Conservation (phyloP, 2,329 filamentous ascomycete genomes). For the Sclerotiophoma versabilis region DNA sequence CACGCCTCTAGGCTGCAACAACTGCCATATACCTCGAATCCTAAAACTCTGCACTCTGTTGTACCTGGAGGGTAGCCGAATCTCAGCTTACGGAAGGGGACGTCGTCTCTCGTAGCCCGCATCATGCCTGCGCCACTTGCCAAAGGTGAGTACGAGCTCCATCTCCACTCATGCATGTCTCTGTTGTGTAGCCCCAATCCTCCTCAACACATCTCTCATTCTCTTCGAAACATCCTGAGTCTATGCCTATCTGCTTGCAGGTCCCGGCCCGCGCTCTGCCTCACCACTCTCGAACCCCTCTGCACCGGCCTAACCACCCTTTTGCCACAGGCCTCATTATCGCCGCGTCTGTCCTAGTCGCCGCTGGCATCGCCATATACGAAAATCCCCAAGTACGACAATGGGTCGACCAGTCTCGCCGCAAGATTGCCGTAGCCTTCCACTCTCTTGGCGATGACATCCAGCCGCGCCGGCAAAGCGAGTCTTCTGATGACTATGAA, state of each 20-base stretch:
- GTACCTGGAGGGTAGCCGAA: not conserved
- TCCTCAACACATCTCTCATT: conserved; percentile 5
- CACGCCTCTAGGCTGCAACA: conserved; percentile 17
- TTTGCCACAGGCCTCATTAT: conserved; percentile 64
- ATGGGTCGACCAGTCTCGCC: conserved; percentile 68
- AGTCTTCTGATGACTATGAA: conserved; percentile 43
- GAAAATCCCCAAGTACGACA: conserved; percentile 68
- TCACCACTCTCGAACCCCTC: conserved; percentile 19
- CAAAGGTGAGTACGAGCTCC: conserved; percentile 46
- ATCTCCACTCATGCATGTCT: conserved; percentile 24
- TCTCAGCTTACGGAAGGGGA: not conserved
- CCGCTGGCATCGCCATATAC: conserved; percentile 68
- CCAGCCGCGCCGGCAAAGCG: conserved; percentile 51
- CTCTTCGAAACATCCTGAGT: not conserved
- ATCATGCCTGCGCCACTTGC: conserved; percentile 51
- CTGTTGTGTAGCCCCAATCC: conserved; percentile 31
- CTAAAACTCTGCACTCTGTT: not conserved
- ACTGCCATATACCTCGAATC: not conserved
- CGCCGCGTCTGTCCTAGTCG: conserved; percentile 66
- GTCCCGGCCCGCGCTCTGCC: conserved; percentile 31
- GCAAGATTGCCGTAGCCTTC: conserved; percentile 66
- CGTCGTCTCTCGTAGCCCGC: conserved; percentile 7
- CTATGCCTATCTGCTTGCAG: conserved; percentile 45
- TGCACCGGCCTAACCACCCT: conserved; percentile 37
- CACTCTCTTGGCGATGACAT: conserved; percentile 68